Conservation (phyloP, 495 filamentous ascomycete species). For the Cercophora sp. region DNA sequence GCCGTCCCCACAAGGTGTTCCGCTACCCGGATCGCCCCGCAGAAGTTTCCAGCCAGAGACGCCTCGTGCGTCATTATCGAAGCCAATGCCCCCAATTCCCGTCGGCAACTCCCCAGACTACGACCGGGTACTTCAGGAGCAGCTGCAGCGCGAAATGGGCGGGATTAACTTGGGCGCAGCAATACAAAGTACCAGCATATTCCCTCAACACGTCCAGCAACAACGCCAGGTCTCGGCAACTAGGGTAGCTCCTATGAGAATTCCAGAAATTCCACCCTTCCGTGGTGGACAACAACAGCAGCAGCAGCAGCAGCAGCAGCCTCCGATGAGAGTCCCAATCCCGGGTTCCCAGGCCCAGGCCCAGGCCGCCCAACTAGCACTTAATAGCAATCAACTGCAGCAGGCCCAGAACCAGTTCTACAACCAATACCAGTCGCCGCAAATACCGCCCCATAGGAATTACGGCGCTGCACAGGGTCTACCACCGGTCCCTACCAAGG, state of each 20-base stretch:
- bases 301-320: slow-evolving; percentile 23
- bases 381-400: slow-evolving; percentile 30
- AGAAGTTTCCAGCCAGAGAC: slow-evolving; percentile 41
- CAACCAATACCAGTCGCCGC: slow-evolving; percentile 2
- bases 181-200: slow-evolving; percentile 23
- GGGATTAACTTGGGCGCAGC: slow-evolving; percentile 39
- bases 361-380: slow-evolving; percentile 14
- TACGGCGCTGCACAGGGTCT: slow-evolving; percentile 3
- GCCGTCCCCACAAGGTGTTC: slow-evolving; percentile 58
- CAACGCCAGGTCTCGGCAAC: slow-evolving; percentile 25
- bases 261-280: slow-evolving; percentile 54
- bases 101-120: slow-evolving; percentile 48
- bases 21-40: slow-evolving; percentile 56
- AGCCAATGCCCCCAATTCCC: slow-evolving; percentile 30
- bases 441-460: slow-evolving; percentile 15
- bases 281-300: slow-evolving; percentile 35
- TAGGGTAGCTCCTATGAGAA: slow-evolving; percentile 32
- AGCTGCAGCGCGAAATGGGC: slow-evolving; percentile 57
- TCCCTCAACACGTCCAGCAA: slow-evolving; percentile 19
- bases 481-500: slow-evolving; percentile 21
- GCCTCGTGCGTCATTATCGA: slow-evolving; percentile 40
- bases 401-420: slow-evolving; percentile 9
- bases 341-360: slow-evolving; percentile 19
- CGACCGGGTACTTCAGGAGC: slow-evolving; percentile 55
- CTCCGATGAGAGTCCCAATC: too few species aligned